Conservation (phyloP, 2,329 filamentous ascomycete genomes). For the Epichloe amarillans region DNA sequence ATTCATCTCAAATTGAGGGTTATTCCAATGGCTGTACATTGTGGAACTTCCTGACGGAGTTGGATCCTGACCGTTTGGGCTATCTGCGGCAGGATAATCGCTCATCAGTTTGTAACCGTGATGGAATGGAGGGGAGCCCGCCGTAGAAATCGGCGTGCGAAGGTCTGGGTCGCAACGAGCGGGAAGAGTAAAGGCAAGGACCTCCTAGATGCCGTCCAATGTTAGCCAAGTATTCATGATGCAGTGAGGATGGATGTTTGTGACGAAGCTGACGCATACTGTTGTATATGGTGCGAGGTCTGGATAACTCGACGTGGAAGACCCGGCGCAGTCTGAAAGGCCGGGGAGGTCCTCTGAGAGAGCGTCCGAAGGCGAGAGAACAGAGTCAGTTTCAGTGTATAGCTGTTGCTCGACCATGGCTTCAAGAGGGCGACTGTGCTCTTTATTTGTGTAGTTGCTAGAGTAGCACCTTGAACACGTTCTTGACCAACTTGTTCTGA, state of each 20-base stretch:
- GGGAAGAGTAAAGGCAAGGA: conserved; percentile 20
- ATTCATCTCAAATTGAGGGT: conserved; percentile 26
- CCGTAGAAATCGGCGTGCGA: conserved; percentile 37
- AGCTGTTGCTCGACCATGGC: conserved; percentile 24
- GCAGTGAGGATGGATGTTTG: background rate
- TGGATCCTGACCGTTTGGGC: conserved; percentile 28
- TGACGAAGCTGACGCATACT: conserved; percentile 15
- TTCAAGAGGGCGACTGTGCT: conserved; percentile 4
- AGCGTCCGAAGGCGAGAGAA: conserved; percentile 19
- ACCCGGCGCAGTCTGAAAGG: conserved; percentile 14
- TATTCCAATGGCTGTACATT: conserved; percentile 29
- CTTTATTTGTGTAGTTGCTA: background rate
- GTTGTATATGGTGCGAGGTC: conserved; percentile 18
- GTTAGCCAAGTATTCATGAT: background rate
- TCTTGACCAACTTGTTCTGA: background rate
- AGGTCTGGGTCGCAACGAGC: conserved; percentile 29
- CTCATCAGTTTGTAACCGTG: conserved; percentile 29
- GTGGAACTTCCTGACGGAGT: conserved; percentile 34
- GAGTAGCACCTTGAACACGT: background rate
- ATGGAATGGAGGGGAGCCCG: conserved; percentile 31
- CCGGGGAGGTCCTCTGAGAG: conserved; percentile 15
- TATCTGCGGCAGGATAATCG: conserved; percentile 25
- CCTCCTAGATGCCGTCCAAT: conserved; percentile 10
- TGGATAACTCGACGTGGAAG: conserved; percentile 15
- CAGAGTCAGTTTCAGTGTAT: conserved; percentile 16